Evolutionary conservation across 441 rosid genomes (phyloP), one percentile per base, ranked within the genome.

Genomic region (Sinapis alba): DNA sequence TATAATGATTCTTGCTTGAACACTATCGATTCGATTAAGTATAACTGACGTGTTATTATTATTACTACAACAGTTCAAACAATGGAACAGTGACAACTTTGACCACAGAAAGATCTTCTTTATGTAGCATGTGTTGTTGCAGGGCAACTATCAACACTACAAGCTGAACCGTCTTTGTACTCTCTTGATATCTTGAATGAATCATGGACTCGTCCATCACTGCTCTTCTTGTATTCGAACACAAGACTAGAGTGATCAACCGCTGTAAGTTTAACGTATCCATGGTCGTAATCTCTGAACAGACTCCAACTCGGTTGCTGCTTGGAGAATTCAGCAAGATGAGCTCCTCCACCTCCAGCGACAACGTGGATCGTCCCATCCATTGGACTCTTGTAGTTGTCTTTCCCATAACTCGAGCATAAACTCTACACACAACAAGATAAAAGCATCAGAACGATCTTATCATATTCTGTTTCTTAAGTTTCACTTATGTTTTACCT

Each of bases 261-360:
- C 2, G 96, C 93, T 0, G 96, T 90, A 0, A 90, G 87, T 78
- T 91, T 88, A 20, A 86, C 79, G 10, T 87, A 94, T 27, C 94
- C 98, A 9, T 88, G 84, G 59, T 94, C 97, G 27, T 75, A 71
- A 43, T 90, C 97, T 79, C 77, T 91, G 65, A 58, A 65, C 21
- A 84, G 66, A 80, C 97, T 91, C 97, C 97, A 94, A 0, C 68
- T 80, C 1, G 93, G 91, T 19, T 79, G 80, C 2, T 87, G 36
- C 24, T 79, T 24, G 3, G 92, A 82, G 59, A 89, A 90, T 26
- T 79, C 79, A 13, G 92, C 79, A 30, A 90, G 87, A 76, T 84
- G 38, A 59, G 97, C 90, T 73, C 98, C 98, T 58, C 84, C 98
- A 10, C 97, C 97, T 11, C 98, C 97, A 4, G 95, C 97, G 54